Evolutionary conservation across 2,329 filamentous ascomycete species (phyloP).

Genomic region (Hirsutella minnesotensis): DNA sequence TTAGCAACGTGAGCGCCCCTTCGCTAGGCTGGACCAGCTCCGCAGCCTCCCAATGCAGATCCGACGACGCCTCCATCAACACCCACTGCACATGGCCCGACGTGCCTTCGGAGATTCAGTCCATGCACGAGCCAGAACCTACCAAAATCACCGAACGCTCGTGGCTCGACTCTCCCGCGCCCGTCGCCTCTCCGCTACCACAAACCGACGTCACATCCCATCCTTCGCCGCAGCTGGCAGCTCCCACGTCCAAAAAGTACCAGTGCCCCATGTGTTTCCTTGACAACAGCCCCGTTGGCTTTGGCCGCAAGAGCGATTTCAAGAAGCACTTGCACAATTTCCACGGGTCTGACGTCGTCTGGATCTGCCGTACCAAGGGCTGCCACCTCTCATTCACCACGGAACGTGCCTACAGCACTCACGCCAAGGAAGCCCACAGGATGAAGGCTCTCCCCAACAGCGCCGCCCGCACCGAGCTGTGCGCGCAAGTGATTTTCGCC

Average conservation of each 20-base stretch:
- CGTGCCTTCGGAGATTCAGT: slow-evolving; percentile 17
- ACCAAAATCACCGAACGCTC: slow-evolving; percentile 21
- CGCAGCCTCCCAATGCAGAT: slow-evolving; percentile 25
- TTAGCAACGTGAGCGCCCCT: slow-evolving; percentile 27
- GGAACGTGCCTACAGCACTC: slow-evolving; percentile 31
- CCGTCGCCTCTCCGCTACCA: slow-evolving; percentile 22
- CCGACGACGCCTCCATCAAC: slow-evolving; percentile 26
- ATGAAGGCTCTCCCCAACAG: slow-evolving; percentile 28
- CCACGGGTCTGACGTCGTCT: slow-evolving; percentile 29
- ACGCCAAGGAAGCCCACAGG: slow-evolving; percentile 30
- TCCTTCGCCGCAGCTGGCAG: slow-evolving; percentile 23
- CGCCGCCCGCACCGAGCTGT: slow-evolving; percentile 27
- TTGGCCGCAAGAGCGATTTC: slow-evolving; percentile 34
- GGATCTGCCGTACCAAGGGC: slow-evolving; percentile 29
- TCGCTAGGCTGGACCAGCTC: slow-evolving; percentile 30
- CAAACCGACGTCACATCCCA: slow-evolving; percentile 21
- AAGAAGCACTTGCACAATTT: slow-evolving; percentile 38
- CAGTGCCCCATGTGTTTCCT: slow-evolving; percentile 34
- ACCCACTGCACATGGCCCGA: slow-evolving; percentile 27
- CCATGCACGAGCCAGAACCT: slow-evolving; percentile 22
- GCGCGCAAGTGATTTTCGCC: slow-evolving; percentile 31
- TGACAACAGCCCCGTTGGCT: slow-evolving; percentile 32
- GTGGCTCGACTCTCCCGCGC: slow-evolving; percentile 28
- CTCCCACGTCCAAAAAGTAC: slow-evolving; percentile 27
- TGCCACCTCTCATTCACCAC: slow-evolving; percentile 32